Conservation (phyloP, 2,329 filamentous ascomycete species). For the Verticillium zaregamsianum region DNA sequence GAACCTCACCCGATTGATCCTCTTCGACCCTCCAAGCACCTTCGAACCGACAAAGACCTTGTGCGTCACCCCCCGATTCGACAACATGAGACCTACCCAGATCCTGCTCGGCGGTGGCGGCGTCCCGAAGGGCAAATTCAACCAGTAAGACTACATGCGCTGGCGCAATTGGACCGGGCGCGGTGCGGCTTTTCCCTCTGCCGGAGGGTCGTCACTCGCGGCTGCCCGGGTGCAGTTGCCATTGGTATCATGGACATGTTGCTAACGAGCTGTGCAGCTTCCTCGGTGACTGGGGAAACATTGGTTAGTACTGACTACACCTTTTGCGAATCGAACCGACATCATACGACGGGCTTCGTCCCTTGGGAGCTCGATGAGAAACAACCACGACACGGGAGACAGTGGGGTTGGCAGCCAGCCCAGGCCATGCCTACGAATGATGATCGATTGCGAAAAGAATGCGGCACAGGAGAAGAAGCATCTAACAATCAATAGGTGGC, state of each 20-base stretch:
- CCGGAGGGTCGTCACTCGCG: background rate
- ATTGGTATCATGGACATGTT: background rate
- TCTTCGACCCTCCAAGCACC: conserved; percentile 1
- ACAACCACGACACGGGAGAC: background rate
- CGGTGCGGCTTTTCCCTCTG: conserved; percentile 26
- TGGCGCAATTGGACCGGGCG: conserved; percentile 5
- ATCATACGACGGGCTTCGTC: background rate
- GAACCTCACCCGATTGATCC: conserved; percentile 15
- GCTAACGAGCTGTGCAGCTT: conserved; percentile 47
- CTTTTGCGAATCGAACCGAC: background rate
- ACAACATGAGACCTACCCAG: conserved; percentile 38
- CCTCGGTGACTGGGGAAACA: conserved; percentile 68
- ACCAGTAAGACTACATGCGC: conserved; percentile 30
- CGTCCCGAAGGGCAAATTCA: conserved; percentile 36
- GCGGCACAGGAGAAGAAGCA: background rate
- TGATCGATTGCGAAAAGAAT: background rate
- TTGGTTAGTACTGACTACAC: conserved; percentile 56
- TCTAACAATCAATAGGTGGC: conserved; percentile 37
- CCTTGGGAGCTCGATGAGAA: background rate
- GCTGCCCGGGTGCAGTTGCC: background rate
- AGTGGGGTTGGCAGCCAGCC: background rate
- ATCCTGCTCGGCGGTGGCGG: conserved; percentile 32
- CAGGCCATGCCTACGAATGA: background rate
- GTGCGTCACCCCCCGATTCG: conserved; percentile 9
- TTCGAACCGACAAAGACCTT: conserved; percentile 3